Base-by-base conservation (phyloP, 2,329 filamentous ascomycete species). In the Cordyceps fumosorosea region DNA sequence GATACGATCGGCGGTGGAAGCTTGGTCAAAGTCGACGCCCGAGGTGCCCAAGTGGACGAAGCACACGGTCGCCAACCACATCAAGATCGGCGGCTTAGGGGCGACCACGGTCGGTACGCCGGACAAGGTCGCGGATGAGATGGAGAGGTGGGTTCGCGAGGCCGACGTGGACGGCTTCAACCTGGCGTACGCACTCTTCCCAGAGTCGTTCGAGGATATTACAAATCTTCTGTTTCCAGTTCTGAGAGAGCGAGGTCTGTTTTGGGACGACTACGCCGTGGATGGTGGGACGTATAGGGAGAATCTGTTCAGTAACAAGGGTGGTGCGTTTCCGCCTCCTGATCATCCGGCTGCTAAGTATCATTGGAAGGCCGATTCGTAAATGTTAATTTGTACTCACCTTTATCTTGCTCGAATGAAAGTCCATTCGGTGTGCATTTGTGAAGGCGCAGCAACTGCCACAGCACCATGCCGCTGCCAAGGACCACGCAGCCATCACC, bases 181-280 rank as follows among this genome's bases (percentile, higher is more conserved):
- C n/a, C 48, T 72, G n/a, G 68, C 69, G 0, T 70, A 71, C 40
- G 72, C 72, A 0, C 64, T 77, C 0, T 73, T 77, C 63, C 88
- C 86, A 0, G 80, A 80, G 48, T 86, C 83, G 0, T 90, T 89
- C 70, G 81, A 86, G 62, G 87, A 90, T 65, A 80, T 90, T 1
- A 81, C 87, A 37, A 81, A 87, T 10, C 74, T 88, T 11, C 70
- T 90, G 3, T 66, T 90, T 0, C 86, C 88, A 0, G 88, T 89
- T 65, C 72, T 90, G 29, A 78, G 78, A 50, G 72, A 74, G 24
- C 75, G 87, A 16, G 85, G 85, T 0, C 67, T 87, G 4, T 84
- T 86, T 67, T 84, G 78, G 76, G 76, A 78, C 22, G 76, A 77
- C 32, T 81, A 81, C 50, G 72, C 69, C 1, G 75, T 78, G 0